Evolutionary conservation across 768 basidiomycete genomes (phyloP), one percentile per base, ranked within the genome.

Genomic region (Russula dissimulans): DNA sequence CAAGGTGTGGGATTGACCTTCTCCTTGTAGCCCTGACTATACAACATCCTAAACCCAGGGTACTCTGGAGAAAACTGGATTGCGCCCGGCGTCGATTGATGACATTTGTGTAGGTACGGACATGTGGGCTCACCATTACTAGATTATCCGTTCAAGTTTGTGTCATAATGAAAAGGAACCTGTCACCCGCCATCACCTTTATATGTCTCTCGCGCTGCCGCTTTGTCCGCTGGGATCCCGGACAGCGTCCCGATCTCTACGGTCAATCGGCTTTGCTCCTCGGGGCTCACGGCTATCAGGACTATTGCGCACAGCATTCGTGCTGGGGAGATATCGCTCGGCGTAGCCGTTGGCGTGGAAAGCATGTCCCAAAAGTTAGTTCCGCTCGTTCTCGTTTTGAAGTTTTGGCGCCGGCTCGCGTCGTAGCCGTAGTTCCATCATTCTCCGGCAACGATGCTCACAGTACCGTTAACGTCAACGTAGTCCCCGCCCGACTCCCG

Each of bases 231-330:
- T 31, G 94, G 93, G 12, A 88, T 97, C 65, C 95, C 94, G 3
- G 79, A 86, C 56, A 76, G 85, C 63, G 86, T 92, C 14, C 88
- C 95, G n/a, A 80, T 97, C 63, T 89, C 89, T 22, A 87, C 89
- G 11, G 84, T 97, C 56, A 99, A 99, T 72, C 79, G 95, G 58
- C 81, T 98, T 52, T 99, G 95, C 73, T 90, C 93, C 2, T 95
- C 93, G 0, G 94, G 95, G 26, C 78, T 98, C 51, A 91, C 95
- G 82, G 87, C 95, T n/a, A 86, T 98, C 62, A 84, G 90, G 60
- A 84, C 78, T 69, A 89, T 98, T 52, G 92, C 94, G 17, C 87
- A 95, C 71, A 81, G 87, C 58, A 94, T 98, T 65, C 80, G 85
- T 62, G 73, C 84, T 7, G 88, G 89, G 26, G 91, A 97, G 68